These are phyloP conservation scores for Leccinum subtestaceum DNA, from an alignment of 768 basidiomycete species.

Conservation along the genomic window DNA sequence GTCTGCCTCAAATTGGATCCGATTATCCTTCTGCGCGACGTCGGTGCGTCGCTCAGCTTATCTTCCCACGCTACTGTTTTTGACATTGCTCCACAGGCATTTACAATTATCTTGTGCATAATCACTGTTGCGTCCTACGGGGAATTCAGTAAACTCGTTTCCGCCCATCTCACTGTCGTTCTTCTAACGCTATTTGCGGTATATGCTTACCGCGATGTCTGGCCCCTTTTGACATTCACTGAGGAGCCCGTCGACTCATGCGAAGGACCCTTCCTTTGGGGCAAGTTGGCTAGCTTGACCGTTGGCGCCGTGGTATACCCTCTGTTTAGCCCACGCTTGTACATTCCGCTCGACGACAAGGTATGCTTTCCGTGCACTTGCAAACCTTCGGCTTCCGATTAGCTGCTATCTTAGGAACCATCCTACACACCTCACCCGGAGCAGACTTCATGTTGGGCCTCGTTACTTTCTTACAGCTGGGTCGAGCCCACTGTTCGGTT, in stretches of 20 bases:
- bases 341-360: background rate
- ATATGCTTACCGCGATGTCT: background rate
- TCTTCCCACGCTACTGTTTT: background rate
- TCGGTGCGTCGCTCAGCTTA: background rate
- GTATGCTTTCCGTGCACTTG: background rate
- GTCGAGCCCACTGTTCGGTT: constrained; percentile 1
- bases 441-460: constrained; percentile 1
- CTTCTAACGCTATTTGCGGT: background rate
- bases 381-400: background rate
- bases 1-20: background rate
- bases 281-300: background rate
- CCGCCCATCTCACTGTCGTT: background rate
- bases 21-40: background rate
- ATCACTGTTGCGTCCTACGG: background rate
- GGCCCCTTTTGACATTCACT: constrained; percentile 1
- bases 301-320: constrained; percentile 1
- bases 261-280: background rate
- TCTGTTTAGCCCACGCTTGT: constrained; percentile 1
- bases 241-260: background rate
- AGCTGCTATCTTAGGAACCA: background rate
- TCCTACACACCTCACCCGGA: background rate
- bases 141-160: background rate
- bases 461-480: constrained; percentile 1
- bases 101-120: background rate
- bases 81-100: background rate